Percentiles rank a stretch among this genome's conserved stretches.
Evolutionary conservation across 2,329 filamentous ascomycete genomes (phyloP).

Genomic region (Pestalotiopsis sp.): DNA sequence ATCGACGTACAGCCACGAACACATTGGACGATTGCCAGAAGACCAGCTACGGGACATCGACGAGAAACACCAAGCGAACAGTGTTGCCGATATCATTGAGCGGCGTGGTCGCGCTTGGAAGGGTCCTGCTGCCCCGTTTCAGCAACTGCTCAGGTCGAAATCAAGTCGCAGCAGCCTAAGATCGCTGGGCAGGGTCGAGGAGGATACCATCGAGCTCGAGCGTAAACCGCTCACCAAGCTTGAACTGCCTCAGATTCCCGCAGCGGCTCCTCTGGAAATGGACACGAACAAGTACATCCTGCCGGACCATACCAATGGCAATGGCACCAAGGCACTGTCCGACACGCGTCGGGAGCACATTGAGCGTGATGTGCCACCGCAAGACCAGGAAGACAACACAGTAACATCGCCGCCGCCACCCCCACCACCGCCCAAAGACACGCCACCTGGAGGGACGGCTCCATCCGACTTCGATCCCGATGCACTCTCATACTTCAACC

Average conservation of each 20-base stretch:
- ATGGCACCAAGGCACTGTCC: conserved; percentile 66
- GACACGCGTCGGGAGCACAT: conserved; percentile 62
- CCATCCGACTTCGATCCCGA: conserved; percentile 51
- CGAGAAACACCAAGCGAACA: conserved; percentile 60
- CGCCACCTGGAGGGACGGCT: conserved; percentile 42
- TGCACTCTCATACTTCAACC: conserved; percentile 66
- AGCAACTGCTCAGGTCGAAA: conserved; percentile 29
- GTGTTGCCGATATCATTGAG: conserved; percentile 53
- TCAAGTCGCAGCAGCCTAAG: conserved; percentile 31
- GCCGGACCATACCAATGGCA: conserved; percentile 69
- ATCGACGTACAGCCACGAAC: conserved; percentile 38
- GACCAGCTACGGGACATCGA: conserved; percentile 72
- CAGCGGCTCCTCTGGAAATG: conserved; percentile 57
- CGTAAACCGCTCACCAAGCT: conserved; percentile 24
- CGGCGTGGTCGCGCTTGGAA: conserved; percentile 74
- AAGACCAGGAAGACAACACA: conserved; percentile 34
- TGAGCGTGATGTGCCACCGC: conserved; percentile 47
- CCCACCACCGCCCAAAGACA: conserved; percentile 56
- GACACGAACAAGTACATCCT: conserved; percentile 76
- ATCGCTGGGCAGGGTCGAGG: conserved; percentile 21
- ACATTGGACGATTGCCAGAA: conserved; percentile 70
- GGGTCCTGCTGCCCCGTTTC: conserved; percentile 60
- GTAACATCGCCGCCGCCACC: conserved; percentile 29
- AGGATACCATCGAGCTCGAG: conserved; percentile 6
- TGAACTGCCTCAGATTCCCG: conserved; percentile 54